Conservation (phyloP, 176 grass and related monocot genomes). For the Guadua angustifolia region DNA sequence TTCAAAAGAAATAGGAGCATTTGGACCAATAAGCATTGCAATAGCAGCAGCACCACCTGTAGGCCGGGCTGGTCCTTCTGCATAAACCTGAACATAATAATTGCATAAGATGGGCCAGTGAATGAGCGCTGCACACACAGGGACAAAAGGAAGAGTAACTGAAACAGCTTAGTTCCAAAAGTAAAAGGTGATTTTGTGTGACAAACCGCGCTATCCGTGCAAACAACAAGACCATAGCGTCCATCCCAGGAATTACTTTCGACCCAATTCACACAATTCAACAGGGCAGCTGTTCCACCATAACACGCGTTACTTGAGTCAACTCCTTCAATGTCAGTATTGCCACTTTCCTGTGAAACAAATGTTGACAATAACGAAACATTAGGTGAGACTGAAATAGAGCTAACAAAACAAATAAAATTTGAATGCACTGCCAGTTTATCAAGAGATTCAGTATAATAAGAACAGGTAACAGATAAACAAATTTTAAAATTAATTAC, state of each 20-base stretch:
- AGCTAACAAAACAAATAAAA: conserved; percentile 8
- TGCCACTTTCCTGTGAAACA: conserved; percentile 69
- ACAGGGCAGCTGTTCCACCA: conserved; percentile 91
- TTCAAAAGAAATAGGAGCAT: conserved; percentile 93
- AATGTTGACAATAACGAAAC: neutral
- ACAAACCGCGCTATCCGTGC: conserved; percentile 93
- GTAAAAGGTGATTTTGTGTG: neutral
- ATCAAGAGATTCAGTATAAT: neutral
- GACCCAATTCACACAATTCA: conserved; percentile 97
- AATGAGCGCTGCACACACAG: conserved; percentile 21
- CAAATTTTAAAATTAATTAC: neutral
- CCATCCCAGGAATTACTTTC: conserved; percentile 97
- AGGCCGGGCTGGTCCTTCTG: conserved; percentile 89
- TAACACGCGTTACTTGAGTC: conserved; percentile 95
- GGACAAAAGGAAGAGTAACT: conserved; percentile 23
- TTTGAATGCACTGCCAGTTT: neutral
- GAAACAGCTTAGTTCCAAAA: conserved; percentile 3
- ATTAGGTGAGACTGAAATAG: conserved; percentile 1
- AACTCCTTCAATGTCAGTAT: conserved; percentile 96
- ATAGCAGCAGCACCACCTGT: conserved; percentile 91
- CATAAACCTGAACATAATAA: conserved; percentile 77
- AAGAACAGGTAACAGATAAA: neutral
- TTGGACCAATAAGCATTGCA: conserved; percentile 95
- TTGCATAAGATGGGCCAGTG: neutral
- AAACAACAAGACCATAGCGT: conserved; percentile 91